Evolutionary conservation across 495 filamentous ascomycete genomes (phyloP), one percentile per base, ranked within the genome.

Genomic region (Chaetomidium leptoderma): DNA sequence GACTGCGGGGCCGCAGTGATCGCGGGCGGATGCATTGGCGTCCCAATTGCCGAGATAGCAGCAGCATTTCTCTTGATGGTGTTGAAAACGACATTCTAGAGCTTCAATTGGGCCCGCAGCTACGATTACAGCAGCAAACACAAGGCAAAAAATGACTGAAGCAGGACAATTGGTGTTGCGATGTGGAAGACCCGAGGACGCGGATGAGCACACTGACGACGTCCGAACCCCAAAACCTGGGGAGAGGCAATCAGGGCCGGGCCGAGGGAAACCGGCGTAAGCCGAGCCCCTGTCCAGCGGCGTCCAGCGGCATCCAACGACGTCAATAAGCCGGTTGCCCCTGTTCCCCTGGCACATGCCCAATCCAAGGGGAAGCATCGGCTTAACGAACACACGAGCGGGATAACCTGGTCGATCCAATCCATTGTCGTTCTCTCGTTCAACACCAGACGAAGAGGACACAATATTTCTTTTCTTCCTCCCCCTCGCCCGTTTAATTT

Each of bases 21-120:
- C 33, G 51, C 7, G 50, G n/a, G 48, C 47, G 66, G 42, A 57
- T 24, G 53, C 61, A 66, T 55, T 72, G 70, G 52, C 72, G 70
- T 17, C 64, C 64, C 68, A 76, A 71, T 72, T 76, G 74, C 60
- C 72, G 67, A 19, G 74, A 66, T 45, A 75, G 50, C 33, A 68
- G 63, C 26, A 74, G 35, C 17, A 71, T 66, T 50, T 71, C 70
- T 37, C 71, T 63, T 47, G 67, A 63, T 39, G 64, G 66, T 60
- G 66, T 59, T 55, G 72, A 62, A 47, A 72, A 53, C 8, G 72
- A 69, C 75, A 76, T 77, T 35, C 10, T 61, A 56, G 30, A 36
- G 19, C 21, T 16, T 35, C 51, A 44, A 53, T 48, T 56, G 35
- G 53, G 19, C 26, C 23, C 11, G 35, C 43, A 3, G 17, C 43